Conservation (phyloP, 2,329 filamentous ascomycete genomes). For the Botrytis squamosa region DNA sequence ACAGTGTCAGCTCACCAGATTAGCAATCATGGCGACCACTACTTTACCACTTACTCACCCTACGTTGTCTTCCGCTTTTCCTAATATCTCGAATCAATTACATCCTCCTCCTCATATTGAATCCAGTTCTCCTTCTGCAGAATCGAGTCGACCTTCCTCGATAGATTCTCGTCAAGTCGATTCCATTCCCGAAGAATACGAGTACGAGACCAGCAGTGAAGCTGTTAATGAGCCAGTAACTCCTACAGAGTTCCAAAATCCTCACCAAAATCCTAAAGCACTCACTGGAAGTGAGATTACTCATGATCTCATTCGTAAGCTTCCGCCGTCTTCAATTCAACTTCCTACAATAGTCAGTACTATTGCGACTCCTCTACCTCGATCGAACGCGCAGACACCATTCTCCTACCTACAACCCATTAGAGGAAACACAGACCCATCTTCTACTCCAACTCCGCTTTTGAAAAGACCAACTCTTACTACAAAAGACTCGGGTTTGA, state of each 20-base stretch:
- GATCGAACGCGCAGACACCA: background rate
- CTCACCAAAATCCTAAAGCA: conserved; percentile 50
- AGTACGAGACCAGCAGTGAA: conserved; percentile 58
- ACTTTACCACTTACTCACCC: conserved; percentile 15
- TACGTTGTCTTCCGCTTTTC: conserved; percentile 10
- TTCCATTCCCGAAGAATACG: conserved; percentile 56
- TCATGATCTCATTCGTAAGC: conserved; percentile 16
- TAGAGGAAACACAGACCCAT: background rate
- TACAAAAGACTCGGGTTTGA: conserved; percentile 24
- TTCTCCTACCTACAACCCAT: conserved; percentile 13
- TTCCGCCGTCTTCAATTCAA: background rate
- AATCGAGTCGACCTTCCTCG: conserved; percentile 29
- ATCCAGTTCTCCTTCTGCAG: conserved; percentile 21
- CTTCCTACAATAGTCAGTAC: conserved; percentile 32
- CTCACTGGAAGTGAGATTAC: conserved; percentile 21
- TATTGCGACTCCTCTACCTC: conserved; percentile 26
- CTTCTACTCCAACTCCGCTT: conserved; percentile 10
- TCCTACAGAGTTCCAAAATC: conserved; percentile 57
- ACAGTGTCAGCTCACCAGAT: background rate
- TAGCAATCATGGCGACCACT: conserved; percentile 15
- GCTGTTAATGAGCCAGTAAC: conserved; percentile 60
- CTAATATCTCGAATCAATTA: conserved; percentile 6
- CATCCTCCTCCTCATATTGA: conserved; percentile 13
- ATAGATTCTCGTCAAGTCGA: conserved; percentile 45
- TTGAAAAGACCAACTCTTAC: conserved; percentile 22